Percentiles rank a stretch among this genome's conserved stretches.
phyloP scores from a whole-genome alignment of 148 eudicot genomes.

The Rhododendron ferrugineum region DNA sequence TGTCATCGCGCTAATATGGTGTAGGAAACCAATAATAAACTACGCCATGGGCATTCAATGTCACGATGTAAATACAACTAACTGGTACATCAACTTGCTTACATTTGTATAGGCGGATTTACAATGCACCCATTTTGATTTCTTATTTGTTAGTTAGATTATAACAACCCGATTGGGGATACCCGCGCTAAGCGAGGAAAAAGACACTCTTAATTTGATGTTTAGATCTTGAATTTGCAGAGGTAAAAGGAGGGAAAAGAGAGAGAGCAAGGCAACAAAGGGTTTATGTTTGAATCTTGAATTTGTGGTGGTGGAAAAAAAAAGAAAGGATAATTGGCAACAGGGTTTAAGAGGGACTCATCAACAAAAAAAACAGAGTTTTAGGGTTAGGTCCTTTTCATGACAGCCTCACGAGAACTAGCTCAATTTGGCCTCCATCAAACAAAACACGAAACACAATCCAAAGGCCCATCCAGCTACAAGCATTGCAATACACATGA shows the following conservation, averaged over 20 bases:
- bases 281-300: not conserved
- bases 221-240: not conserved
- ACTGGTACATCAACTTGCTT: too few species aligned
- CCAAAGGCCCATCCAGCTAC: slow-evolving; percentile 3
- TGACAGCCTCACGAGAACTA: slow-evolving; percentile 20
- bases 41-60: not conserved
- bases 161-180: not conserved
- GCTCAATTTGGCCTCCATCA: slow-evolving; percentile 16
- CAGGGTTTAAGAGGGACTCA: not conserved
- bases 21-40: not conserved
- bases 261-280: not conserved
- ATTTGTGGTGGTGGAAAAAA: not conserved
- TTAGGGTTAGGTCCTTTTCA: slow-evolving; percentile 18
- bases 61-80: not conserved
- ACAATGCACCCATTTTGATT: not conserved
- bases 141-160: not conserved
- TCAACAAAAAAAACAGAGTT: not conserved
- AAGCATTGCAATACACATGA: not conserved
- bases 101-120: not conserved
- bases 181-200: not conserved
- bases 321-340: not conserved
- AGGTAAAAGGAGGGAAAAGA: not conserved
- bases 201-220: not conserved
- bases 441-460: slow-evolving; percentile 18
- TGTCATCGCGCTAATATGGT: not conserved